Evolutionary conservation across 2,329 filamentous ascomycete genomes (phyloP).

Genomic region (Aspergillus sp.): DNA sequence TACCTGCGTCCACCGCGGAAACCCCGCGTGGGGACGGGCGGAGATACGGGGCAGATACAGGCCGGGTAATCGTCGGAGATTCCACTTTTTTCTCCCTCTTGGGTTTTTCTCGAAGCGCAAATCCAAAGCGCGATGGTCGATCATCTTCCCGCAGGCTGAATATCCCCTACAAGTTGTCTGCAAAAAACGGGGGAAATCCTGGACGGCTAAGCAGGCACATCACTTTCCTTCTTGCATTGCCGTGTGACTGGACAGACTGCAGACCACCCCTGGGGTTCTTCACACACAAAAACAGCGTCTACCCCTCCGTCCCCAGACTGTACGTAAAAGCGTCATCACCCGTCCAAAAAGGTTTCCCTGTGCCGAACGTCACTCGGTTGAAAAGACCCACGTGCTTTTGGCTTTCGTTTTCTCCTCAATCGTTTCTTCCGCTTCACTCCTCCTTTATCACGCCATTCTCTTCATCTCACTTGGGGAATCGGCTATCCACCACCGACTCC

Average conservation of each 20-base stretch:
- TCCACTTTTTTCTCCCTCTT: not conserved
- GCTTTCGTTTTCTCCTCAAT: no score
- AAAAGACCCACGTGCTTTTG: no score
- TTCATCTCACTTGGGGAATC: no score
- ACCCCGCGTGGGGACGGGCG: slow-evolving; percentile 2
- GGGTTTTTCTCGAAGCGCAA: not conserved
- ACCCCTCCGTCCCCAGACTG: no score
- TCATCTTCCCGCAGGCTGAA: slow-evolving; percentile 1
- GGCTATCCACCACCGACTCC: no score
- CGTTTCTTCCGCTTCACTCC: no score
- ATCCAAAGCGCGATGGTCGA: not conserved
- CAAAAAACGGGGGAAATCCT: not conserved
- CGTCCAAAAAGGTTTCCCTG: no score
- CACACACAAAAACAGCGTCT: not conserved
- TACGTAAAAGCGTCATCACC: no score
- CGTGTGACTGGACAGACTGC: not conserved
- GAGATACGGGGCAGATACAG: slow-evolving; percentile 9
- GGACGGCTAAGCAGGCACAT: not conserved
- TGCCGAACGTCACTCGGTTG: no score
- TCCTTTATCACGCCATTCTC: no score
- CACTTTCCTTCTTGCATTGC: not conserved
- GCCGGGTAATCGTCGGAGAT: slow-evolving; percentile 14
- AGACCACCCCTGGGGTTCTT: not conserved
- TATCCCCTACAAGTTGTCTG: no score
- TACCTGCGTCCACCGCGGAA: slow-evolving; percentile 2